phyloP scores from a whole-genome alignment of 140 eudicot species.

The Cichorium intybus region DNA sequence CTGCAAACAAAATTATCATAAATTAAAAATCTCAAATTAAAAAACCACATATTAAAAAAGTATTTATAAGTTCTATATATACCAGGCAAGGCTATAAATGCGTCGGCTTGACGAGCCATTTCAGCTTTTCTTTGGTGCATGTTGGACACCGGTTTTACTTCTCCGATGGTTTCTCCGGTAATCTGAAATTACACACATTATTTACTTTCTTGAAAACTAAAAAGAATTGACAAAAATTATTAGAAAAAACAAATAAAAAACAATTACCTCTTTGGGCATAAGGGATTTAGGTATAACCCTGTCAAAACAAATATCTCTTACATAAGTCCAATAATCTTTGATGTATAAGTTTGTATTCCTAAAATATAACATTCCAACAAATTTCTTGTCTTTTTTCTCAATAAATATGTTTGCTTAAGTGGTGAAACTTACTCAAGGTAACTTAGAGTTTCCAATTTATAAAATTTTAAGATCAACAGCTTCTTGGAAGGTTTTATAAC shows the following conservation, averaged over 20 bases:
- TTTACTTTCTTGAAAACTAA: background rate
- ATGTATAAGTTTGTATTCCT: background rate
- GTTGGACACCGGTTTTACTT: conserved; percentile 67
- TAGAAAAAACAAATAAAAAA: background rate
- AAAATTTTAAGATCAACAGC: too few relatives aligned
- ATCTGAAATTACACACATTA: conserved; percentile 32
- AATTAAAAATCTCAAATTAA: too few relatives aligned
- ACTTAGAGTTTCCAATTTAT: too few relatives aligned
- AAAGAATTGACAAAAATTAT: background rate
- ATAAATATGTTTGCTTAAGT: too few relatives aligned
- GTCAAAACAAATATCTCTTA: conserved; percentile 12
- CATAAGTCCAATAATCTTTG: background rate
- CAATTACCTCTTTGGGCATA: conserved; percentile 70
- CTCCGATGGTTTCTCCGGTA: conserved; percentile 77
- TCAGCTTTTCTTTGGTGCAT: conserved; percentile 98
- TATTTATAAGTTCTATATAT: too few relatives aligned
- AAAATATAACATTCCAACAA: background rate
- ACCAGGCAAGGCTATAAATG: conserved; percentile 88
- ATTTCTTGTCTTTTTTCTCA: background rate
- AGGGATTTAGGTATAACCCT: conserved; percentile 81
- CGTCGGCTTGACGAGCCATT: conserved; percentile 95
- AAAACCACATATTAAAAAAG: background rate
- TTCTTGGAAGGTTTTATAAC: too few relatives aligned
- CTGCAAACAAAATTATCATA: conserved; percentile 22
- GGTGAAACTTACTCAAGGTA: background rate